These are phyloP conservation scores for Penicillium carneum DNA, from an alignment of 2,329 filamentous ascomycete genomes.

Conservation along the genomic window DNA sequence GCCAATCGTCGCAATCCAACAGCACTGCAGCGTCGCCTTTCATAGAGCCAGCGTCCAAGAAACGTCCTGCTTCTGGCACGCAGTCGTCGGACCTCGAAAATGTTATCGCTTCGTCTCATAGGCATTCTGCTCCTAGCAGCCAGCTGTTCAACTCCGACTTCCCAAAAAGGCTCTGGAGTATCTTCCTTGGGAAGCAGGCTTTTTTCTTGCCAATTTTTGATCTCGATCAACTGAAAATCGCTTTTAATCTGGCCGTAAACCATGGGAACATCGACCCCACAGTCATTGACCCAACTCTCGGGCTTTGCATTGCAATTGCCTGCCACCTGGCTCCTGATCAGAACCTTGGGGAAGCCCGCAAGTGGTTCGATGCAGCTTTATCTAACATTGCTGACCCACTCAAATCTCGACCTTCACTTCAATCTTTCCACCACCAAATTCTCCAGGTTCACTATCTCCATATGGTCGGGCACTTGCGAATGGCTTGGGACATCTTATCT, in stretches of 20 bases:
- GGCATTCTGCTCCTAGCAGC: not conserved
- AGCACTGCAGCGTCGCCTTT: not conserved
- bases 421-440: not conserved
- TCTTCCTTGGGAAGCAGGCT: not conserved
- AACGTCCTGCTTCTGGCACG: not conserved
- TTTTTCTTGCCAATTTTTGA: not conserved
- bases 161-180: not conserved
- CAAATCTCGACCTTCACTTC: not conserved
- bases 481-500: not conserved
- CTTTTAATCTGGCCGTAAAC: not conserved
- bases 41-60: not conserved
- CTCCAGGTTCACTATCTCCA: constrained; percentile 5
- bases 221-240: not conserved
- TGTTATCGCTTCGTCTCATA: not conserved
- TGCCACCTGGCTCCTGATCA: not conserved
- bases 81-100: not conserved
- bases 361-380: not conserved
- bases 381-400: not conserved
- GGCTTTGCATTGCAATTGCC: constrained; percentile 2
- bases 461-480: not conserved
- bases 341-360: not conserved
- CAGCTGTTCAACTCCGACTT: not conserved
- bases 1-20: not conserved
- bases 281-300: not conserved
- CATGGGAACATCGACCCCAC: not conserved